Percentiles rank a stretch among this genome's conserved stretches.
These are phyloP conservation scores for Croton setiger DNA, from an alignment of 441 rosid species.

Conservation along the genomic window DNA sequence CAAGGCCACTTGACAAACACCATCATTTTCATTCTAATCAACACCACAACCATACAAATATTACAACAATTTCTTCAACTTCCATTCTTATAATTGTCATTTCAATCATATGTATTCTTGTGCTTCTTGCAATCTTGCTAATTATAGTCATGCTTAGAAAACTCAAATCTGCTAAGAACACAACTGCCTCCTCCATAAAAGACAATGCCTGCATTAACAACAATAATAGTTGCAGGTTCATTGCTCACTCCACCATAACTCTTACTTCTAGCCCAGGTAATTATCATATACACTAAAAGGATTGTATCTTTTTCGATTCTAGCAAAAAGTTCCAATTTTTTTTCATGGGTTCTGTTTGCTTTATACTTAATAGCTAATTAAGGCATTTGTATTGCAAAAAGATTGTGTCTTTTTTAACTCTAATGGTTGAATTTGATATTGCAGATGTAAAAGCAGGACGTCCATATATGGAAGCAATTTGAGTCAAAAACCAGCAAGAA, in stretches of 20 bases:
- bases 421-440: conserved; percentile 19
- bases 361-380: neutral
- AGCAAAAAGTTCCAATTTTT: neutral
- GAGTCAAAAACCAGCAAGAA: conserved; percentile 23
- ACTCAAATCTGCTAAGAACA: conserved; percentile 41
- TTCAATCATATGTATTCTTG: conserved; percentile 35
- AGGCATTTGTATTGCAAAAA: neutral
- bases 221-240: conserved; percentile 32
- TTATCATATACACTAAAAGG: too few species aligned
- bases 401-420: too few species aligned
- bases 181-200: conserved; percentile 21
- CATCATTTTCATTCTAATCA: conserved; percentile 29
- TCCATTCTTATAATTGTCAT: conserved; percentile 43
- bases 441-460: conserved; percentile 67
- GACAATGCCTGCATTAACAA: conserved; percentile 28
- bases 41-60: conserved; percentile 25
- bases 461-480: conserved; percentile 42
- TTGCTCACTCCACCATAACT: conserved; percentile 37
- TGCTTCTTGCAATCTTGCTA: conserved; percentile 39
- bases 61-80: conserved; percentile 36
- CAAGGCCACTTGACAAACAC: conserved; percentile 21
- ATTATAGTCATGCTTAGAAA: conserved; percentile 45
- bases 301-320: neutral
- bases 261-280: conserved; percentile 74
- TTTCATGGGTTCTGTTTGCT: neutral